Evolutionary conservation across 768 basidiomycete genomes (phyloP).

Genomic region (Russula sp.): DNA sequence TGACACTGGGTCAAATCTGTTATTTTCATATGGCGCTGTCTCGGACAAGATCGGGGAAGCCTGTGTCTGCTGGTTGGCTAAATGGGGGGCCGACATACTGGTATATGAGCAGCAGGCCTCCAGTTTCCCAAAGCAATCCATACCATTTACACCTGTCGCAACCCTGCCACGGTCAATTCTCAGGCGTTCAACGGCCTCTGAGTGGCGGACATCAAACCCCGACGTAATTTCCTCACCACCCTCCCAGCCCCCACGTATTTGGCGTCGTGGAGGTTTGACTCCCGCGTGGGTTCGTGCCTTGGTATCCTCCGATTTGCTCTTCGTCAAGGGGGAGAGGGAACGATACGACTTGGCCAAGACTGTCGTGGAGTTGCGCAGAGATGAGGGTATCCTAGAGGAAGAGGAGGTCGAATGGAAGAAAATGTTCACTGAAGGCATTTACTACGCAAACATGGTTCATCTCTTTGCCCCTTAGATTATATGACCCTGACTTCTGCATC

Average conservation of each 20-base stretch:
- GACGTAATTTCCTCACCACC: constrained; percentile 15
- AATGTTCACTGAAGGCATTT: constrained; percentile 71
- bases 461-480: constrained; percentile 2
- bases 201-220: neutral
- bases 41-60: constrained; percentile 91
- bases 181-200: constrained; percentile 13
- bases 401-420: constrained; percentile 66
- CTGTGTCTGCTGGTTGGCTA: constrained; percentile 76
- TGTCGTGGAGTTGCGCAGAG: constrained; percentile 67
- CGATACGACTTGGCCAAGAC: constrained; percentile 72
- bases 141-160: constrained; percentile 1
- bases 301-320: constrained; percentile 71
- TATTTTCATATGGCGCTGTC: constrained; percentile 77
- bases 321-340: constrained; percentile 69
- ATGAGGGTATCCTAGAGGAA: constrained; percentile 41
- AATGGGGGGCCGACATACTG: constrained; percentile 84
- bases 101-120: constrained; percentile 42
- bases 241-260: constrained; percentile 45
- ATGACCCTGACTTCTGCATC: constrained; percentile 12
- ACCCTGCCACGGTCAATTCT: constrained; percentile 4
- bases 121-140: constrained; percentile 5
- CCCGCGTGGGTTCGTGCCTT: constrained; percentile 68
- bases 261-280: constrained; percentile 68
- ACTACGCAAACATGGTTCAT: constrained; percentile 81
- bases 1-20: constrained; percentile 27